phyloP scores from a whole-genome alignment of 2,329 filamentous ascomycete species.

The Ophiostoma populinum region DNA sequence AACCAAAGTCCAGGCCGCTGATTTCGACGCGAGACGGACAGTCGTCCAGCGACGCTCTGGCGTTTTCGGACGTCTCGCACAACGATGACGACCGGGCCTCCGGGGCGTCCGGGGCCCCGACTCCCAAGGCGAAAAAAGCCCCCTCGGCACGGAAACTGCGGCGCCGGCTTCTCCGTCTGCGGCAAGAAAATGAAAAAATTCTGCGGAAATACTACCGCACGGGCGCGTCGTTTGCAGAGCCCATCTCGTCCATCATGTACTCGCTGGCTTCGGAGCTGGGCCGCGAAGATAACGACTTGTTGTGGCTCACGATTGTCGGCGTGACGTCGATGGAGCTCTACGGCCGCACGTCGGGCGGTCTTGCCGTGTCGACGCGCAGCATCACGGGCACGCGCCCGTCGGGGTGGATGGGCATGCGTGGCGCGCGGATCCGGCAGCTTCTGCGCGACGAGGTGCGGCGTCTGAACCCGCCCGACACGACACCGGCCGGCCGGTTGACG shows the following conservation, averaged over 20 bases:
- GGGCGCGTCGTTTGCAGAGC: conserved; percentile 84
- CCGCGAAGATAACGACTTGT: conserved; percentile 85
- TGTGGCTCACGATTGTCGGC: conserved; percentile 91
- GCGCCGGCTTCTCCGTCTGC: conserved; percentile 55
- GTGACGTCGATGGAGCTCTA: conserved; percentile 89
- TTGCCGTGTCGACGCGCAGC: conserved; percentile 42
- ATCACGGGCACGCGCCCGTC: conserved; percentile 36
- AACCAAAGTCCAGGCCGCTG: conserved; percentile 42
- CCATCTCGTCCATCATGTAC: conserved; percentile 86
- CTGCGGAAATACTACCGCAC: conserved; percentile 71
- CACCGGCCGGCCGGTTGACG: conserved; percentile 20
- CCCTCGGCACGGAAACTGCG: conserved; percentile 58
- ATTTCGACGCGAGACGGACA: conserved; percentile 31
- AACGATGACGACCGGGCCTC: conserved; percentile 20
- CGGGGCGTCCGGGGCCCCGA: conserved; percentile 12
- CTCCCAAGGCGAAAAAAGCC: conserved; percentile 13
- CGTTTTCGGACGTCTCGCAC: conserved; percentile 41
- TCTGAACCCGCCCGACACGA: conserved; percentile 61
- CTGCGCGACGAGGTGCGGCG: conserved; percentile 86
- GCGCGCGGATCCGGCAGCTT: conserved; percentile 68
- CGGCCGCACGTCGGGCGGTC: conserved; percentile 65
- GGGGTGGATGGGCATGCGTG: conserved; percentile 68
- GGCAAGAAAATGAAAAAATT: conserved; percentile 58
- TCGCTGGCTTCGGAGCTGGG: conserved; percentile 88
- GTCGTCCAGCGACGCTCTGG: conserved; percentile 31